Evolutionary conservation across 306 rosid species (phyloP), one percentile per base, ranked within the genome.

Genomic region (Cucurbita ficifolia): DNA sequence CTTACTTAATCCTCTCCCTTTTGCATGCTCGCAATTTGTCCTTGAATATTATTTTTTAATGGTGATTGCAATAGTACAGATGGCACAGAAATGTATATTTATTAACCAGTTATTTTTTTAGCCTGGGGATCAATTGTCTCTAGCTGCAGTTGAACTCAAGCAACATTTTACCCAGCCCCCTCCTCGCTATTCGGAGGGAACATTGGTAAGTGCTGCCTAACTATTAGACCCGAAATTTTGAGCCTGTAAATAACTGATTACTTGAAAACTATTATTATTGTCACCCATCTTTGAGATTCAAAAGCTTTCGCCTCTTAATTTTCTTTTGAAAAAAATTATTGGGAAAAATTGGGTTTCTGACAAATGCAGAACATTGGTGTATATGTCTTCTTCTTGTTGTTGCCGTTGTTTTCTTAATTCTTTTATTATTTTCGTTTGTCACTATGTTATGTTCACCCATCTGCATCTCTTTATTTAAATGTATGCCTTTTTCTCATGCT

Each of bases 121-220:
- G 99, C 40, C 58, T 62, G 95, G 88, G 65, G 92, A 86, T 85
- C 79, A 71, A 70, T 52, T 95, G 75, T 53, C 77, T 77, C 78
- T 89, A 70, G 79, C 73, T 77, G 80, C 83, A 75, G 82, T 87
- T 71, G 86, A 84, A 80, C 78, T 80, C 78, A 82, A 78, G 79
- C 88, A 88, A 76, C 97, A 95, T 77, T 79, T 83, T 79, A 95
- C 96, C 45, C 97, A 89, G 76, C 92, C 99, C 45, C 96, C 92
- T 74, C 80, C 97, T 12, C 92, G 92, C 79, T 91, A 86, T 83
- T 79, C 89, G 63, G 99, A 95, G 84, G 96, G 91, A 72, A 81
- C 96, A 7, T 77, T 94, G 91, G 99, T 94, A 84, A 38, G 43
- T 61, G 68, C 48, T 48, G 22, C 65, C 69, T 40, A 45, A 24